Percentiles rank a stretch among this genome's conserved stretches.
phyloP scores from a whole-genome alignment of 2,329 filamentous ascomycete genomes.

The Talaromyces sp. region DNA sequence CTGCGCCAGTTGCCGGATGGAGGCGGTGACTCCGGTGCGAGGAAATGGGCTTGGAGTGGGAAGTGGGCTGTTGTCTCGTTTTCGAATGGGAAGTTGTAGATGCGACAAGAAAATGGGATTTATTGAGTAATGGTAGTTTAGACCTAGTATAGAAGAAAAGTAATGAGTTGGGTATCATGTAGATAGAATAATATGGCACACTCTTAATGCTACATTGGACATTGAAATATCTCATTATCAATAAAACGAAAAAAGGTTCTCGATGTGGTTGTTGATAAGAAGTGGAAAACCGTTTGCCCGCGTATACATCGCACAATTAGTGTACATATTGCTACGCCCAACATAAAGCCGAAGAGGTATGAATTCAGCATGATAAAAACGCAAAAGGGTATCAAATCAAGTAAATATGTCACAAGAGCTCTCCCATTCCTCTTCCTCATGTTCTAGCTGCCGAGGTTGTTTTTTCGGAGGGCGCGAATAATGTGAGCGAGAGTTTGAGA shows the following conservation, averaged over 20 bases:
- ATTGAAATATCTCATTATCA: background rate
- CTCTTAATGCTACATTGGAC: background rate
- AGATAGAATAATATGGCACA: background rate
- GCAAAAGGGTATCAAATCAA: slow-evolving; percentile 14
- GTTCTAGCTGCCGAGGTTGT: background rate
- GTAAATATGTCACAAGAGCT: slow-evolving; percentile 24
- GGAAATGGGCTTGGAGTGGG: slow-evolving; percentile 92
- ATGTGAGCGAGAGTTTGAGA: background rate
- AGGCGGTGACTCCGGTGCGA: slow-evolving; percentile 64
- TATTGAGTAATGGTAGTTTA: slow-evolving; percentile 15
- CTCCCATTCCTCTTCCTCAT: slow-evolving; percentile 33
- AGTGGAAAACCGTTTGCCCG: background rate
- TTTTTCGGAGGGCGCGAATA: background rate
- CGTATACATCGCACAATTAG: background rate
- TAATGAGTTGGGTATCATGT: background rate
- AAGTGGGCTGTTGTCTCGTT: slow-evolving; percentile 96
- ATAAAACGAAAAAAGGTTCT: background rate
- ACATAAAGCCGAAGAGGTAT: background rate
- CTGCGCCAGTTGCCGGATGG: slow-evolving; percentile 66
- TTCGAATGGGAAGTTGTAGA: slow-evolving; percentile 60
- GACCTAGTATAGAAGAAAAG: background rate
- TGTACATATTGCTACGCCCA: background rate
- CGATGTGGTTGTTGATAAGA: background rate
- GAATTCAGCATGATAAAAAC: slow-evolving; percentile 1
- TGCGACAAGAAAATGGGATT: background rate